A percentile compares a stretch with the other conserved stretches of the same genome.
Conservation (phyloP, 2,329 filamentous ascomycete species). For the Phialophora macrospora region DNA sequence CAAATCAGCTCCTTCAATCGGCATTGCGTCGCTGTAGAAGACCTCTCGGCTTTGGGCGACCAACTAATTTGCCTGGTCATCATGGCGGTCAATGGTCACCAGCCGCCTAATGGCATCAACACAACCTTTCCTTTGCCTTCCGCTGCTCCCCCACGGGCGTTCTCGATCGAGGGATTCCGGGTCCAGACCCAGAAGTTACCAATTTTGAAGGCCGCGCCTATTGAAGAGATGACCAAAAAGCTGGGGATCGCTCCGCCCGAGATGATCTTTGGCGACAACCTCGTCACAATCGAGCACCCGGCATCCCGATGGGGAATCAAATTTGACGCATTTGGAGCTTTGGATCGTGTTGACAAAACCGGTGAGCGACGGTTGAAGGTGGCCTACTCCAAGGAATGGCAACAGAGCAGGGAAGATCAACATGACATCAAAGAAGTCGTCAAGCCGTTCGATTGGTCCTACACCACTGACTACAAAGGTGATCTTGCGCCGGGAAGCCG, state of each 20-base stretch:
- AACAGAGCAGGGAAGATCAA: slow-evolving; percentile 72
- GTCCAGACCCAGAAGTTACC: slow-evolving; percentile 87
- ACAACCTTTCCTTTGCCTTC: slow-evolving; percentile 59
- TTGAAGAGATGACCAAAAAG: slow-evolving; percentile 78
- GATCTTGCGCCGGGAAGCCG: slow-evolving; percentile 55
- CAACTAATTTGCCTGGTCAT: background rate
- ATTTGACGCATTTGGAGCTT: slow-evolving; percentile 84
- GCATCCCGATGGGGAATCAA: slow-evolving; percentile 75
- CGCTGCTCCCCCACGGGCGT: slow-evolving; percentile 58
- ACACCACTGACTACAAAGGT: slow-evolving; percentile 85
- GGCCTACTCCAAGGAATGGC: slow-evolving; percentile 89
- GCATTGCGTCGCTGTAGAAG: background rate
- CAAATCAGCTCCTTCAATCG: slow-evolving; percentile 4
- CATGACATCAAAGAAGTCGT: slow-evolving; percentile 91
- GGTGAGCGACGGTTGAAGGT: slow-evolving; percentile 89
- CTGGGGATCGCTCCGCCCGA: slow-evolving; percentile 89
- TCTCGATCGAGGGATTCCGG: slow-evolving; percentile 69
- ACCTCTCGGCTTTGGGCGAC: background rate
- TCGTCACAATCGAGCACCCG: slow-evolving; percentile 74
- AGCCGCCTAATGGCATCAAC: slow-evolving; percentile 42
- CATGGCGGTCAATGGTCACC: slow-evolving; percentile 37
- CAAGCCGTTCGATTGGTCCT: slow-evolving; percentile 97
- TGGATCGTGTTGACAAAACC: slow-evolving; percentile 93
- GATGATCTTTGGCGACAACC: slow-evolving; percentile 99
- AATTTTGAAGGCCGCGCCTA: slow-evolving; percentile 88